Conservation (phyloP, 108 stramenopile genomes). For the Conticribra guillardii region DNA sequence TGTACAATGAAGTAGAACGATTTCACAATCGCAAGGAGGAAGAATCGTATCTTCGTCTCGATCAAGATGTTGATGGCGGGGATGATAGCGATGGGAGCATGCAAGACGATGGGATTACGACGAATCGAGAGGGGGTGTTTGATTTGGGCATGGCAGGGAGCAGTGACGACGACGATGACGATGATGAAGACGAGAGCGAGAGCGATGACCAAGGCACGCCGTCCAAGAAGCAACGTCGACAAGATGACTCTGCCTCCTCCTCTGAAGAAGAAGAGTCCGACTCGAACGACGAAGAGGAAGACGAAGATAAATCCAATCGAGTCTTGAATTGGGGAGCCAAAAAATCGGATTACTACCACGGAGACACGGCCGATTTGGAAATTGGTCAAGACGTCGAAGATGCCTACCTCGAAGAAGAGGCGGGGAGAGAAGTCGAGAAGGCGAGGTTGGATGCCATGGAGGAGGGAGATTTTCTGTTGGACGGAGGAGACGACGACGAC, state of each 20-base stretch:
- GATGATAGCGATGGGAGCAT: too few relatives aligned
- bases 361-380: constrained; percentile 95
- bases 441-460: constrained; percentile 79
- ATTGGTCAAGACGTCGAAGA: constrained; percentile 87
- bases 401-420: constrained; percentile 85
- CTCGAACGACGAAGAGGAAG: constrained; percentile 39
- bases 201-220: neutral
- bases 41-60: constrained; percentile 51
- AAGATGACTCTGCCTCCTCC: neutral
- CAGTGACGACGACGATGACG: constrained; percentile 50
- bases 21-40: constrained; percentile 58
- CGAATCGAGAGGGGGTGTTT: constrained; percentile 60
- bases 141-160: constrained; percentile 69
- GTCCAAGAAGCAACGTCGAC: too few relatives aligned
- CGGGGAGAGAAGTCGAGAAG: constrained; percentile 77
- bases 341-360: constrained; percentile 88
- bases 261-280: constrained; percentile 9
- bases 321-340: constrained; percentile 85
- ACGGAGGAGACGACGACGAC: constrained; percentile 40
- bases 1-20: constrained; percentile 68
- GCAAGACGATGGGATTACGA: constrained; percentile 61
- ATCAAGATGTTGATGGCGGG: constrained; percentile 15
- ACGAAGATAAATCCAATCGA: constrained; percentile 33
- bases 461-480: constrained; percentile 80
- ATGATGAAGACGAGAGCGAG: constrained; percentile 7